phyloP scores from a whole-genome alignment of 1,139 yeast species.

The Tardiomyces digboiensis region DNA sequence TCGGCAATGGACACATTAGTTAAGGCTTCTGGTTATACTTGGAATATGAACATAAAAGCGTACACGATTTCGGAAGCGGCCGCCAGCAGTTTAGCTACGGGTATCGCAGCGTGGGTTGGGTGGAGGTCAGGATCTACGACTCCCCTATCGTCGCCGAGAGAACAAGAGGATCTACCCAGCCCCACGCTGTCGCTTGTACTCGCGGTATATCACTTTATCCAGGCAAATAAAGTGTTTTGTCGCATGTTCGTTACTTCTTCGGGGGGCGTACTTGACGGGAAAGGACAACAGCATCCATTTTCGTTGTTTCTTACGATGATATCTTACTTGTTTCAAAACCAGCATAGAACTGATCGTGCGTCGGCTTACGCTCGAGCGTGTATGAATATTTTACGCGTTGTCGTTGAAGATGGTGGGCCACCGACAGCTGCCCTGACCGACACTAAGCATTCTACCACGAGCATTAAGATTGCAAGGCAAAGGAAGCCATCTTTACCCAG shows the following conservation, averaged over 20 bases:
- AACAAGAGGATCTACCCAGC: conserved; percentile 2
- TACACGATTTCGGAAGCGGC: neutral
- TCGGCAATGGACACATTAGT: conserved; percentile 25
- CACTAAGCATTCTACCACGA: conserved; percentile 9
- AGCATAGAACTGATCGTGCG: conserved; percentile 18
- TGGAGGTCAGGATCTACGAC: neutral
- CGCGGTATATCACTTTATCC: conserved; percentile 29
- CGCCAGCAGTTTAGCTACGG: neutral
- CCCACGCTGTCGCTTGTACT: conserved; percentile 20
- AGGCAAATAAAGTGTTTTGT: conserved; percentile 27
- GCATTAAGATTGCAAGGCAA: conserved; percentile 17
- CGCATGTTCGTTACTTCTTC: conserved; percentile 20
- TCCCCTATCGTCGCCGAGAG: neutral
- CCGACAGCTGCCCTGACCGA: conserved; percentile 13
- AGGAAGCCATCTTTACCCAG: conserved; percentile 21
- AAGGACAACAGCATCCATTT: conserved; percentile 7
- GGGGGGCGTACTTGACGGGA: conserved; percentile 5
- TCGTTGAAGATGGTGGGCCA: conserved; percentile 22
- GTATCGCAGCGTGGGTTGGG: neutral
- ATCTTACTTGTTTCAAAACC: conserved; percentile 25
- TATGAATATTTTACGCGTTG: conserved; percentile 21
- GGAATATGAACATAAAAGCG: neutral
- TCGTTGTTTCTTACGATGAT: conserved; percentile 23
- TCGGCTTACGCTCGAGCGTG: conserved; percentile 23
- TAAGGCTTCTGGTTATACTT: conserved; percentile 15